Conservation (phyloP, 1,284 basidiomycete genomes). For the Bondarzewia mesenterica region DNA sequence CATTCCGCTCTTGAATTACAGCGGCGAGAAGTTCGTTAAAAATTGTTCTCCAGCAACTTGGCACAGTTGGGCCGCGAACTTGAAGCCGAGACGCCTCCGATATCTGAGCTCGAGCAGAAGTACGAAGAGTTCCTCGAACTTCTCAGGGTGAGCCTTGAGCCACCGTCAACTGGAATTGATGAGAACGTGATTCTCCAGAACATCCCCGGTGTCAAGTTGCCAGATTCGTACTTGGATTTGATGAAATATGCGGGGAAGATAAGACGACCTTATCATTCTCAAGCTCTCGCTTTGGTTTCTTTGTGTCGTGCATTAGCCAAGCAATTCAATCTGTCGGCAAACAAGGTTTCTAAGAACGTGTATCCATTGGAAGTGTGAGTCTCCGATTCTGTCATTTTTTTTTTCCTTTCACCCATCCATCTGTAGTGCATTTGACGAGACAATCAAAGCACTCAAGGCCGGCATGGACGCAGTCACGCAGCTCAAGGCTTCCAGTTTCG, state of each 20-base stretch:
- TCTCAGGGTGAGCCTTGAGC: conserved; percentile 7
- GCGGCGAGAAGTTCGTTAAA: background rate
- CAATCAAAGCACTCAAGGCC: background rate
- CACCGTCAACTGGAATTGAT: background rate
- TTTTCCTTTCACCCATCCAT: background rate
- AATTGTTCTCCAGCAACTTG: background rate
- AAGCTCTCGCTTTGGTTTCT: background rate
- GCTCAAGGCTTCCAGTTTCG: background rate
- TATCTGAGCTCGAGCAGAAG: background rate
- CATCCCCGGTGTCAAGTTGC: background rate
- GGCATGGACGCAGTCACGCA: background rate
- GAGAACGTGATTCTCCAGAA: background rate
- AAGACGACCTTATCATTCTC: background rate
- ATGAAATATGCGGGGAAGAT: background rate
- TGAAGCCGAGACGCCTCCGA: background rate
- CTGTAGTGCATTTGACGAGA: background rate
- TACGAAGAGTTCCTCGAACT: conserved; percentile 7
- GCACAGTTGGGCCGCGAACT: conserved; percentile 2
- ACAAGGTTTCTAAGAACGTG: background rate
- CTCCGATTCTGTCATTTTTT: background rate
- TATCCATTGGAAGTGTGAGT: background rate
- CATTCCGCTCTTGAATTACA: background rate
- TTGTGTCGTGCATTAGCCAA: background rate
- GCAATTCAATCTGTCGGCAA: background rate
- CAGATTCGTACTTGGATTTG: background rate